Evolutionary conservation across 139 green algal genomes (phyloP), one percentile per base, ranked within the genome.

Genomic region (Haematococcus lacustris): DNA sequence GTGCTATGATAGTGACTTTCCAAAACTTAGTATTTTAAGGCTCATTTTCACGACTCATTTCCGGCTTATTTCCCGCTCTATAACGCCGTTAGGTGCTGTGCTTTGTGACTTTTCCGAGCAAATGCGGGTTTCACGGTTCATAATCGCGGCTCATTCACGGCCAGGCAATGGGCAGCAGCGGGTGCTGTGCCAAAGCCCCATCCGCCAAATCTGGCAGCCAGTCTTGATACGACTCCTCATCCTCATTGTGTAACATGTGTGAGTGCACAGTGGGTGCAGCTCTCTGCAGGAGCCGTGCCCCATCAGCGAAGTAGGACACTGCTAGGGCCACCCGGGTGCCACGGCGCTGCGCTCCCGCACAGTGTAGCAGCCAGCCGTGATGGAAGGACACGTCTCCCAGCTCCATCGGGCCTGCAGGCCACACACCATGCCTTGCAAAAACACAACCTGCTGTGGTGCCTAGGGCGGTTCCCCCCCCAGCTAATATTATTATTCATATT

Each of bases 321-420:
- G 75, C 65, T 4, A 89, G 67, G 3, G 78, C 78, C 37, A 79
- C 33, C 7, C 86, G 86, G 9, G 71, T 76, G 66, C 71, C 71
- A 2, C 40, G 51, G 0, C 82, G 78, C 81, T 88, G 85, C 35
- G 70, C 71, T 4, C 78, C 71, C 21, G 85, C 83, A 37, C 61
- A 80, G 77, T 90, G 87, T 68, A 92, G 77, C 25, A 68, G 79
- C 85, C 83, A 92, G 38, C 87, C 87, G 37, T 87, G 73, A 70
- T 92, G 87, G 71, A 71, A 86, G 33, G 69, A 83, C 33, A 86
- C 79, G 66, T 90, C 87, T 5, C 87, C 85, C 23, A 86, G 30
- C 50, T 71, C 70, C 79, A 90, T 86, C 0, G 66, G n/a, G 7
- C 81, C 80, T 85, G 70, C 32, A 62, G 6, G 59, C 30, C 21